These are phyloP conservation scores for Puccinia triticina DNA, from an alignment of 1,284 basidiomycete genomes.

Conservation along the genomic window DNA sequence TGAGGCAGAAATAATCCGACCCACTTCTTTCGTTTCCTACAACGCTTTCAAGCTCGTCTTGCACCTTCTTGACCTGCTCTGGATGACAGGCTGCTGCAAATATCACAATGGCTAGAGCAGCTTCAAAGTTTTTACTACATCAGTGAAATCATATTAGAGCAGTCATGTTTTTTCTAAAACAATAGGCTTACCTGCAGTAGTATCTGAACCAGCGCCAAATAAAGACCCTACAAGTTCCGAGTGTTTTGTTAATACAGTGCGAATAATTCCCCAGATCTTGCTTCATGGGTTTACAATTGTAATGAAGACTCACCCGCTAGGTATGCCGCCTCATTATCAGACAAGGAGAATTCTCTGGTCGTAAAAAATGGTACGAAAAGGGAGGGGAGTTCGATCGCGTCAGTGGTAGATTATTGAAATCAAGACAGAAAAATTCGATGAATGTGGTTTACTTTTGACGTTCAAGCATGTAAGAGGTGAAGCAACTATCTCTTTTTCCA, in stretches of 20 bases:
- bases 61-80: conserved; percentile 66
- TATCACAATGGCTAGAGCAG: conserved; percentile 66
- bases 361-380: neutral
- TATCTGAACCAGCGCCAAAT: conserved; percentile 49
- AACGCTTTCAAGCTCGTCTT: conserved; percentile 67
- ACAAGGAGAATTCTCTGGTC: conserved; percentile 35
- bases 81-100: conserved; percentile 71
- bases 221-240: conserved; percentile 31
- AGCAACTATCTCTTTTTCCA: conserved; percentile 33
- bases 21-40: conserved; percentile 39
- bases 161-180: neutral
- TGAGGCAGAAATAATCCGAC: neutral
- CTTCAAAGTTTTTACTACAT: conserved; percentile 63
- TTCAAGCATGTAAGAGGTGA: conserved; percentile 39
- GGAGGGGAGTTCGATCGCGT: neutral
- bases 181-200: conserved; percentile 32
- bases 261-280: neutral
- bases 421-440: neutral
- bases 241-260: neutral
- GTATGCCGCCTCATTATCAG: conserved; percentile 52
- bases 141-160: neutral
- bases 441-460: conserved; percentile 34
- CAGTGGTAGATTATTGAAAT: neutral
- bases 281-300: neutral
- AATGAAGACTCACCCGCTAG: conserved; percentile 52